Evolutionary conservation across 2,329 filamentous ascomycete species (phyloP), one percentile per base, ranked within the genome.

Genomic region (Hysterium pulicare): DNA sequence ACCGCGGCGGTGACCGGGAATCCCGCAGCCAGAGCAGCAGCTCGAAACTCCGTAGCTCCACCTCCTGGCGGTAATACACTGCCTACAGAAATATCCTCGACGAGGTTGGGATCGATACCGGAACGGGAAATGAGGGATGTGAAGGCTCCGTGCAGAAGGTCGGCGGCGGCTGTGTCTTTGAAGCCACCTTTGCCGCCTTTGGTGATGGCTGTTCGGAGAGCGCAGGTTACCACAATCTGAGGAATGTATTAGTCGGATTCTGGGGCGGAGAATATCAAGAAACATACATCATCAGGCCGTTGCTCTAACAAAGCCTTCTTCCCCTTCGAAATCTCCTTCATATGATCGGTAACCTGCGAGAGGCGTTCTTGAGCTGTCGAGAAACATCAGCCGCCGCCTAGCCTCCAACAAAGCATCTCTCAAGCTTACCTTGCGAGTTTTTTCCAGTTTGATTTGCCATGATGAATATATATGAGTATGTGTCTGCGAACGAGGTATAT

Each of bases 11-110:
- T 78, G 58, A 87, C 86, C 33, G 93, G 87, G 75, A 97, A 94
- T 34, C 93, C 93, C 38, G 93, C 93, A 5, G 89, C 88, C 44
- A 97, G 77, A 41, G 85, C 84, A 26, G 93, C 93, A 46, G 90
- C 93, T 53, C 93, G 86, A 83, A 95, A 96, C 74, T 97, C 93
- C 35, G 93, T 97, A 17, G 93, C 93, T 54, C 91, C 93, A 55
- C 90, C 93, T 48, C 93, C 93, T 24, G 91, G 91, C 15, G 91
- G 83, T 37, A 98, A 83, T 22, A 98, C 93, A 42, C 84, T 86
- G 53, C 93, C 93, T 45, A 97, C 90, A 40, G 86, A 86, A 53
- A 98, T 85, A 65, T 98, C 93, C 70, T 97, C 88, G 37, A 98
- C 89, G 26, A 93, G 77, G 28, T 74, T 74, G 17, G 93, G 90